Evolutionary conservation across 768 basidiomycete species (phyloP), one percentile per base, ranked within the genome.

Genomic region (Lentinus tigrinus): DNA sequence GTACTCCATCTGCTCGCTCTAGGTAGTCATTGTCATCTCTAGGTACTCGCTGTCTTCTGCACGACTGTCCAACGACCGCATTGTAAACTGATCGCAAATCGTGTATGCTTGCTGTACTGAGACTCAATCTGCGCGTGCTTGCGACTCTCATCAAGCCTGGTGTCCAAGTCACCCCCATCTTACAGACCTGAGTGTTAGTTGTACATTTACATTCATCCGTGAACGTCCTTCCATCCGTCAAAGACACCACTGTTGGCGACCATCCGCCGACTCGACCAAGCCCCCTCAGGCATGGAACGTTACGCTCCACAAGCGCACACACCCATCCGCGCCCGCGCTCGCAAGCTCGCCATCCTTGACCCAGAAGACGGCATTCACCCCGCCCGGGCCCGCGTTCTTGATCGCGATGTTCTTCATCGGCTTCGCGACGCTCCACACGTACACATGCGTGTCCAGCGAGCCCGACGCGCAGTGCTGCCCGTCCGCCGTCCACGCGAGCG

Each of bases 381-480:
- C 95, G 13, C 93, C 91, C 5, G 92, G 85, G 37, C 85, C 85
- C 0, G 91, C 93, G 60, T 94, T 94, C 78, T 87, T 88, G 70
- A 98, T 86, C 26, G 86, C 80, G 36, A 94, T 84, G 63, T 89
- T 91, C 72, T 81, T 85, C 70, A 84, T 74, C 9, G 88, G 85
- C 67, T 84, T 81, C 43, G 75, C 75, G 28, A 93, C 84, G 62
- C 87, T 86, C 85, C 91, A 98, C 24, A 98, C 74, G 67, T 94
- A 97, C 4, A 96, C 84, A 63, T 93, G 84, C 28, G 95, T 95
- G 70, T 98, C 96, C n/a, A 96, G 79, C 19, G 93, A 92, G 11
- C 89, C 94, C 4, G 93, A 94, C 11, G 87, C 95, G 61, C 90
- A 82, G 67, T 95, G 85, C 60, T 79, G 78, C 7, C 87, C 85